Percentiles rank a stretch among this genome's conserved stretches.
Conservation (phyloP, 192 early-diverging fungal genomes). For the Backusella tuberculispora region DNA sequence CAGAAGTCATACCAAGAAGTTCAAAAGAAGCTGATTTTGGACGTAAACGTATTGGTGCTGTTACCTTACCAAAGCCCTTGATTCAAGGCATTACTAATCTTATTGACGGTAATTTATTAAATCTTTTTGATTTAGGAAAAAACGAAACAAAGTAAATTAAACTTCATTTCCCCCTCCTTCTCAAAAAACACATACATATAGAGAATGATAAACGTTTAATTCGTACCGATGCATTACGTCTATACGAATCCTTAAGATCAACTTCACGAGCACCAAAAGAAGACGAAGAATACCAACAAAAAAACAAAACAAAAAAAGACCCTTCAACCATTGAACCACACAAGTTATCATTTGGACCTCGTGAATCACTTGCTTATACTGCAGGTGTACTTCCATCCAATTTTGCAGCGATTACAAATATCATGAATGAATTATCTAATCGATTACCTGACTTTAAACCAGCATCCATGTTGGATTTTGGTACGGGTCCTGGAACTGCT, state of each 20-base stretch:
- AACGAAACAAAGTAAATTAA: background rate
- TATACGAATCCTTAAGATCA: slow-evolving; percentile 58
- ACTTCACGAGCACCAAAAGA: slow-evolving; percentile 44
- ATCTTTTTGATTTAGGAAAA: background rate
- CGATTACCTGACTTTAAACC: slow-evolving; percentile 71
- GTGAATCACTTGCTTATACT: slow-evolving; percentile 75
- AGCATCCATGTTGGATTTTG: slow-evolving; percentile 74
- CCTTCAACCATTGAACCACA: slow-evolving; percentile 50
- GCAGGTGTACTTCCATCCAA: slow-evolving; percentile 63
- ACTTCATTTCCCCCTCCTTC: background rate
- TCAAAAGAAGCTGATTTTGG: slow-evolving; percentile 48
- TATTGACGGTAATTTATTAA: slow-evolving; percentile 27
- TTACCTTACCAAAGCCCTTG: slow-evolving; percentile 41
- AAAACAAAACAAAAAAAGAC: background rate
- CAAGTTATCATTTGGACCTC: slow-evolving; percentile 67
- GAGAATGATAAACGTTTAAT: slow-evolving; percentile 49
- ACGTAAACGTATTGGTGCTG: slow-evolving; percentile 46
- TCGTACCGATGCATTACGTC: slow-evolving; percentile 52
- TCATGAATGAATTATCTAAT: slow-evolving; percentile 62
- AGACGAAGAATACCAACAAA: background rate
- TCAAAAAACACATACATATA: background rate
- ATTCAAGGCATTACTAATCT: slow-evolving; percentile 32
- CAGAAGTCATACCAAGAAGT: slow-evolving; percentile 19
- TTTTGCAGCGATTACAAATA: slow-evolving; percentile 71
- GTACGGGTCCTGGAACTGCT: slow-evolving; percentile 80